Conservation (phyloP, 805 yeast genomes). For the Hanseniaspora vineae region DNA sequence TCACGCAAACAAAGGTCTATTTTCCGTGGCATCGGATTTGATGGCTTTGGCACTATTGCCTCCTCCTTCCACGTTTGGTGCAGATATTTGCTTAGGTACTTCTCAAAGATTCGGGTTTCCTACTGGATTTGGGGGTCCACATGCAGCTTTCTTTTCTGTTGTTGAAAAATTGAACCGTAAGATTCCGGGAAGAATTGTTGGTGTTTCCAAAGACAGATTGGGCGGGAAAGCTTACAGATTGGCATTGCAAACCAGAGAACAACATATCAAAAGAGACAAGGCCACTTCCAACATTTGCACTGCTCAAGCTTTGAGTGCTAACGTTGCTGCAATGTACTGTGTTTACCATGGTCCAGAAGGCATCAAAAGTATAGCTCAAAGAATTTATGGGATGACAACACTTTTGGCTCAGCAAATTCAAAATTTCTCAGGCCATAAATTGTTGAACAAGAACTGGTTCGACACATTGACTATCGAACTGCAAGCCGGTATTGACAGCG, state of each 20-base stretch:
- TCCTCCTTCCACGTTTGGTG: constrained; percentile 77
- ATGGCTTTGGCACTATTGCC: constrained; percentile 75
- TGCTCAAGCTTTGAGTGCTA: constrained; percentile 92
- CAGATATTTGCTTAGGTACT: constrained; percentile 86
- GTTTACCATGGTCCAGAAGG: constrained; percentile 95
- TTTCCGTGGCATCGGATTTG: constrained; percentile 84
- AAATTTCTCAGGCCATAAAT: constrained; percentile 28
- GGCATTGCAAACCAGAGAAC: constrained; percentile 96
- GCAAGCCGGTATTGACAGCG: constrained; percentile 25
- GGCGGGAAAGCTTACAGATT: constrained; percentile 83
- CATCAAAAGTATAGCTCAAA: constrained; percentile 57
- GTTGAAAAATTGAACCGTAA: constrained; percentile 70
- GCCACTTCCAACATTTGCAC: constrained; percentile 98
- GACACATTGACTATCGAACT: constrained; percentile 71
- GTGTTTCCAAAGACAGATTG: constrained; percentile 81
- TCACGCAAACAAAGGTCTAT: constrained; percentile 60
- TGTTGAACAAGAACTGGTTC: constrained; percentile 58
- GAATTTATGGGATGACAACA: constrained; percentile 64
- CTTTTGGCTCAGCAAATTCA: constrained; percentile 50
- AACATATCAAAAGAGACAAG: constrained; percentile 92
- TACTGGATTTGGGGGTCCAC: constrained; percentile 97
- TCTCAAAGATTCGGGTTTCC: constrained; percentile 97
- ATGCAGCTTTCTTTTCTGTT: constrained; percentile 94
- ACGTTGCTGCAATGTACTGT: constrained; percentile 89
- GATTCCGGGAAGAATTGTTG: constrained; percentile 94